These are phyloP conservation scores for Cymbidium sinense DNA, from an alignment of 106 monocot species.

Conservation along the genomic window DNA sequence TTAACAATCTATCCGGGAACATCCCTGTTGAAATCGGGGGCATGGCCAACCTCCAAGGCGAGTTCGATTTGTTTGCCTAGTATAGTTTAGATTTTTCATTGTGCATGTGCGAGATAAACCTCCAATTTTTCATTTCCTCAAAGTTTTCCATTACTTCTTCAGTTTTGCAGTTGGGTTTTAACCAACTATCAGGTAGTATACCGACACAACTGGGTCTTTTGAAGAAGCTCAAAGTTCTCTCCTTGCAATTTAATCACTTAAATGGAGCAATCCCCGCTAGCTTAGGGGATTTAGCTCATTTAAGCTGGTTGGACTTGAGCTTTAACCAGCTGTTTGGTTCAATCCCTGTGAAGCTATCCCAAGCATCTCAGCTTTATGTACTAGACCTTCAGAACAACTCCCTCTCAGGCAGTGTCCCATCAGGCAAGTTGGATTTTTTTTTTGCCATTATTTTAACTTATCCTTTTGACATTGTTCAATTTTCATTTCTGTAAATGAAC, in stretches of 20 bases:
- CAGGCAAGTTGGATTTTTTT: conserved; percentile 34
- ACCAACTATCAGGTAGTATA: conserved; percentile 73
- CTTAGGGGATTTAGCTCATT: conserved; percentile 47
- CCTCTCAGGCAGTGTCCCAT: conserved; percentile 80
- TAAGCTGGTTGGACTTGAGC: conserved; percentile 73
- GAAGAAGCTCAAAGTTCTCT: conserved; percentile 65
- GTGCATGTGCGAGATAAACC: not conserved
- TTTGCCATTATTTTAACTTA: not conserved
- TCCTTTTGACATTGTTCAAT: not conserved
- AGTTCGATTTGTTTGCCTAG: not conserved
- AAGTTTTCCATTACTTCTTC: conserved; percentile 1
- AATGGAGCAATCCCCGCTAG: conserved; percentile 85
- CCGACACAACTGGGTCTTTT: conserved; percentile 53
- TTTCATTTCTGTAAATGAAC: not conserved
- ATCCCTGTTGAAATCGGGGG: conserved; percentile 19
- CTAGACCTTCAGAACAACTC: conserved; percentile 73
- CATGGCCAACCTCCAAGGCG: not conserved
- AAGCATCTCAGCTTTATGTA: conserved; percentile 30
- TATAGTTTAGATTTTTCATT: not conserved
- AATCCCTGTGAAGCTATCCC: conserved; percentile 58
- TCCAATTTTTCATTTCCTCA: not conserved
- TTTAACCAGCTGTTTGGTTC: conserved; percentile 84
- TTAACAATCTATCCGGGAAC: conserved; percentile 66
- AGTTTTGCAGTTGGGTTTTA: conserved; percentile 88
- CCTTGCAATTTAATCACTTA: conserved; percentile 68